Evolutionary conservation across 2,329 filamentous ascomycete genomes (phyloP).

Genomic region (Fusarium coffeatum): DNA sequence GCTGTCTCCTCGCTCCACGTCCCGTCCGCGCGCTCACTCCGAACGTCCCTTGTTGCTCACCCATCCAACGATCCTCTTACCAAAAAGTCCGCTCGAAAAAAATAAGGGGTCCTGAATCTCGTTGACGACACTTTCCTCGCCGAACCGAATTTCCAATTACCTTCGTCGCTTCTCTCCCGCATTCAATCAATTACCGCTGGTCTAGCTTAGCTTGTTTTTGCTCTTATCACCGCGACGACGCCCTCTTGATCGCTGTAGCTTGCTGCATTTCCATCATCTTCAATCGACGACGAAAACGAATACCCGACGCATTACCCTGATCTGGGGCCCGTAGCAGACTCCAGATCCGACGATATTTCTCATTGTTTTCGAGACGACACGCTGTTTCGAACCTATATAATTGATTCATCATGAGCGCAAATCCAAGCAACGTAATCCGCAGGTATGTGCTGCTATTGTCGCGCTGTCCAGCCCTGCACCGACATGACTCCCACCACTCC

Average conservation of each 20-base stretch:
- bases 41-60: constrained; percentile 41
- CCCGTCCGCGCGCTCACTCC: constrained; percentile 34
- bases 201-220: constrained; percentile 15
- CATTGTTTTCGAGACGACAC: constrained; percentile 24
- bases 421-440: constrained; percentile 69
- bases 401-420: constrained; percentile 57
- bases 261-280: constrained; percentile 18
- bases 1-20: constrained; percentile 36
- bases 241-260: constrained; percentile 27
- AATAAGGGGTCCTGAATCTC: constrained; percentile 40
- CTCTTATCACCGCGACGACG: constrained; percentile 33
- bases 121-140: constrained; percentile 26
- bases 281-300: constrained; percentile 33
- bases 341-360: constrained; percentile 31
- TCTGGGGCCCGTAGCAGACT: constrained; percentile 37
- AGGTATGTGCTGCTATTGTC: constrained; percentile 63
- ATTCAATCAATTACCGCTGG: constrained; percentile 12
- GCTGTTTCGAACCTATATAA: constrained; percentile 24
- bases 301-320: constrained; percentile 29
- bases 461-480: constrained; percentile 6
- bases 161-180: not conserved
- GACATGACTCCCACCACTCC: not conserved
- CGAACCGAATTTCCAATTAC: constrained; percentile 20
- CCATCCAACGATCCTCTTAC: constrained; percentile 36
- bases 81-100: constrained; percentile 38